Evolutionary conservation across 345 rosid genomes (phyloP), one percentile per base, ranked within the genome.

Genomic region (Isatis tinctoria): DNA sequence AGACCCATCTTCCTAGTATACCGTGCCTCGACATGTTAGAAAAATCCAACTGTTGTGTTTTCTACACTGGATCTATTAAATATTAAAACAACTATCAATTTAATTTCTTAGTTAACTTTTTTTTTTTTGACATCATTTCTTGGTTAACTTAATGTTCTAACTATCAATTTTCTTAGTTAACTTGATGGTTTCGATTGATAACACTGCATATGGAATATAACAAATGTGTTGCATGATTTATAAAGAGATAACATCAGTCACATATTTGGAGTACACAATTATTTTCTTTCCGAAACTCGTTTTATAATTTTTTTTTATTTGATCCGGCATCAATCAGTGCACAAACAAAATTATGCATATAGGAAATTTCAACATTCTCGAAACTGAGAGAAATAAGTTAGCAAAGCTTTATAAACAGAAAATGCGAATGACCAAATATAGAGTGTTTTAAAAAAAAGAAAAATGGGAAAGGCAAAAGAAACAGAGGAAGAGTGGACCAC

Each of bases 401-500:
- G 27, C 28, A 72, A 62, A 16, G 60, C 11, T 3, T 30, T 28
- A 14, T 40, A 8, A 14, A 4, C 17, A 68, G 22, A 56, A 24
- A 32, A 45, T 11, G 24, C 32, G 12, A 65, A 56, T 63, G 45
- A 22, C 39, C 9, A 66, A 57, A 65, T 53, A 73, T 20, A 54
- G 33, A 52, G 27, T 32, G 10, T n/a, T 41, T 22, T 20, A 9
- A 16, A 36, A 49, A 49, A 45, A 13, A 0, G 0, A 1, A 12
- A 45, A 64, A 64, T 5, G 28, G n/a, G 22, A 27, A 65, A 56
- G 13, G 64, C 28, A 10, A 65, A 44, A 54, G 58, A 35, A 73
- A 33, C 27, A 56, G n/a, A 52, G 40, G 3, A 54, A 65, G 28
- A 56, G 49, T 65, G 77, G 77, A 56, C 77, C 77, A 65, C 58